Percentiles rank a stretch among this genome's conserved stretches.
Conservation (phyloP, 192 early-diverging fungal genomes). For the Coemansia sp. region DNA sequence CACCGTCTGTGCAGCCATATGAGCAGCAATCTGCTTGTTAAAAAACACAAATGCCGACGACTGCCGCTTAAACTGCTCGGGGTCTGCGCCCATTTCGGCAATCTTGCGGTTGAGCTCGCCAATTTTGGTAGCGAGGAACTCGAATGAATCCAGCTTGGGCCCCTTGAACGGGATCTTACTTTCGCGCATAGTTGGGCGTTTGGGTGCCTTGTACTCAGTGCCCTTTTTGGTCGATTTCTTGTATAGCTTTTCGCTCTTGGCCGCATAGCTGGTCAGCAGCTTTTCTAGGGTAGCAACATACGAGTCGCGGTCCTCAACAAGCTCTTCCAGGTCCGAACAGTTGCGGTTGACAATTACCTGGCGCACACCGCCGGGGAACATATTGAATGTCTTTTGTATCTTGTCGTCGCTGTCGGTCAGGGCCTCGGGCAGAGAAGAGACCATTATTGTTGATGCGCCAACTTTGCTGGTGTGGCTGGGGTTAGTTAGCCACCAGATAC, state of each 20-base stretch:
- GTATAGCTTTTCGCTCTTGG: slow-evolving; percentile 48
- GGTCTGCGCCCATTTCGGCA: slow-evolving; percentile 38
- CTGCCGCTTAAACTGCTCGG: slow-evolving; percentile 44
- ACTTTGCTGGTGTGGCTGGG: slow-evolving; percentile 55
- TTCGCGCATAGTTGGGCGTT: slow-evolving; percentile 59
- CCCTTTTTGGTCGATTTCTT: slow-evolving; percentile 42
- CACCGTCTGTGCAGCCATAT: slow-evolving; percentile 74
- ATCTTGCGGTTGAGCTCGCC: slow-evolving; percentile 52
- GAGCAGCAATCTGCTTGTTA: slow-evolving; percentile 72
- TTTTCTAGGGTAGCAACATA: slow-evolving; percentile 57
- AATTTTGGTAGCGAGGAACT: slow-evolving; percentile 38
- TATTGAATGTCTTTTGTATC: slow-evolving; percentile 57
- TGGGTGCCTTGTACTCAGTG: slow-evolving; percentile 23
- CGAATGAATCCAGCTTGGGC: slow-evolving; percentile 65
- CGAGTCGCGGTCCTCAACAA: slow-evolving; percentile 58
- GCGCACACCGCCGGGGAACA: slow-evolving; percentile 74
- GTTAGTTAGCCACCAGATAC: slow-evolving; percentile 65
- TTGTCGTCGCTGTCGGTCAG: slow-evolving; percentile 55
- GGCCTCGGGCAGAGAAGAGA: slow-evolving; percentile 66
- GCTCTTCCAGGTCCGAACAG: slow-evolving; percentile 56
- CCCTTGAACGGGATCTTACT: slow-evolving; percentile 55
- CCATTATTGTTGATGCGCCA: slow-evolving; percentile 70
- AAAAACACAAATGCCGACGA: slow-evolving; percentile 90
- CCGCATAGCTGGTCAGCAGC: slow-evolving; percentile 56
- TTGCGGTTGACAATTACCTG: slow-evolving; percentile 69